Conservation (phyloP, 768 basidiomycete genomes). For the Tulasnella sp. region DNA sequence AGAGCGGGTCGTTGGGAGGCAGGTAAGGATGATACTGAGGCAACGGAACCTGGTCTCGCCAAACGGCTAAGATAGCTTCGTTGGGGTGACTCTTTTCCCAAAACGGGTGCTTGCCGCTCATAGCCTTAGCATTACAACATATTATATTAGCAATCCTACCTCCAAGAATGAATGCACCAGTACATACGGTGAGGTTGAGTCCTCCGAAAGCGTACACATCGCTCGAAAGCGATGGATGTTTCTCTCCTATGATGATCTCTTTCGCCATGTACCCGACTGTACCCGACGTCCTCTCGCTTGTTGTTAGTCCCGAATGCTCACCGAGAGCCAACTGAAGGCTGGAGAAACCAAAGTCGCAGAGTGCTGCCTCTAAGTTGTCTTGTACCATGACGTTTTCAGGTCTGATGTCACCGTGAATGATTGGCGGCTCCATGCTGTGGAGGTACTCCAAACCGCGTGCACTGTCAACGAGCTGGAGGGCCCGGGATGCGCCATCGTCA, state of each 20-base stretch:
- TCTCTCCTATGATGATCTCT: neutral
- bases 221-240: neutral
- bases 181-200: neutral
- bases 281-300: neutral
- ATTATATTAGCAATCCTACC: neutral
- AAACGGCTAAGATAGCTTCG: neutral
- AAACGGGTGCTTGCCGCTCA: constrained; percentile 1
- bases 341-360: neutral
- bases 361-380: neutral
- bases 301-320: neutral
- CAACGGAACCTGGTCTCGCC: neutral
- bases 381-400: neutral
- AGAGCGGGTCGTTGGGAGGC: neutral
- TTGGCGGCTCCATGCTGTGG: neutral
- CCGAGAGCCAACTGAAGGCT: neutral
- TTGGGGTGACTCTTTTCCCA: neutral
- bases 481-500: neutral
- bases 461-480: neutral
- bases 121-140: neutral
- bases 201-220: constrained; percentile 1
- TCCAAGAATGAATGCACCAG: neutral
- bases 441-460: neutral
- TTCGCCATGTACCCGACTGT: neutral
- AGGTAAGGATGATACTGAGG: neutral
- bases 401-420: neutral